A percentile compares a stretch with the other conserved stretches of the same genome.
phyloP scores from a whole-genome alignment of 768 basidiomycete species.

The Aureoboletus auriporus region DNA sequence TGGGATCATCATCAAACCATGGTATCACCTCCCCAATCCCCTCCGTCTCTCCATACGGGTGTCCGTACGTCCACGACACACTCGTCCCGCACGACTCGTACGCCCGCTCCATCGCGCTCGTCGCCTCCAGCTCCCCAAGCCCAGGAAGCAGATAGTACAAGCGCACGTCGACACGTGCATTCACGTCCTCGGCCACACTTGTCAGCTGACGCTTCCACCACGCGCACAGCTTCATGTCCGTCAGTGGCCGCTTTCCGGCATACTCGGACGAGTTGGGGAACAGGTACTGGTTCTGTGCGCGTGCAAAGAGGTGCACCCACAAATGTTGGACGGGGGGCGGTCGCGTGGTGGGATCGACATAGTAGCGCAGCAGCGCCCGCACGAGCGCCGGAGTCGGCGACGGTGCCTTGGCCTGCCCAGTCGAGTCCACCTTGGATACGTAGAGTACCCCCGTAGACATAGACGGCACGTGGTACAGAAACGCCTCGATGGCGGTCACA shows the following conservation, averaged over 20 bases:
- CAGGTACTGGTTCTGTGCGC: slow-evolving; percentile 87
- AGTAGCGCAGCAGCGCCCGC: slow-evolving; percentile 58
- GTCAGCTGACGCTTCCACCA: slow-evolving; percentile 90
- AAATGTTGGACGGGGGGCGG: slow-evolving; percentile 54
- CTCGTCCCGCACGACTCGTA: slow-evolving; percentile 20
- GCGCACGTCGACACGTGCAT: slow-evolving; percentile 15
- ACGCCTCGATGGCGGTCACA: slow-evolving; percentile 77
- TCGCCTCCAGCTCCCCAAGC: slow-evolving; percentile 63
- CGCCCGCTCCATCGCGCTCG: slow-evolving; percentile 46
- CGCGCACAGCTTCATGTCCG: slow-evolving; percentile 74
- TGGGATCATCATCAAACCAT: slow-evolving; percentile 95
- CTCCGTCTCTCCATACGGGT: slow-evolving; percentile 58
- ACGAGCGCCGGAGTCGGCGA: slow-evolving; percentile 72
- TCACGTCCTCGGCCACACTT: slow-evolving; percentile 45
- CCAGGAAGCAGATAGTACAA: slow-evolving; percentile 71
- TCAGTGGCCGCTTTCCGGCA: slow-evolving; percentile 64
- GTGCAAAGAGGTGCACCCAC: slow-evolving; percentile 87
- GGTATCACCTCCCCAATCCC: slow-evolving; percentile 76
- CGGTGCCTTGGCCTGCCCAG: slow-evolving; percentile 64
- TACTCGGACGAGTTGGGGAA: slow-evolving; percentile 84
- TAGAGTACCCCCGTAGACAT: slow-evolving; percentile 75
- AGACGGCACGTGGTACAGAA: slow-evolving; percentile 67
- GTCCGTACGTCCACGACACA: slow-evolving; percentile 67
- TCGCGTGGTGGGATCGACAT: slow-evolving; percentile 58
- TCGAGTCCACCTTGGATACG: slow-evolving; percentile 91